Conservation (phyloP, 164 flowering plant genomes). For the Dillenia suffruticosa region DNA sequence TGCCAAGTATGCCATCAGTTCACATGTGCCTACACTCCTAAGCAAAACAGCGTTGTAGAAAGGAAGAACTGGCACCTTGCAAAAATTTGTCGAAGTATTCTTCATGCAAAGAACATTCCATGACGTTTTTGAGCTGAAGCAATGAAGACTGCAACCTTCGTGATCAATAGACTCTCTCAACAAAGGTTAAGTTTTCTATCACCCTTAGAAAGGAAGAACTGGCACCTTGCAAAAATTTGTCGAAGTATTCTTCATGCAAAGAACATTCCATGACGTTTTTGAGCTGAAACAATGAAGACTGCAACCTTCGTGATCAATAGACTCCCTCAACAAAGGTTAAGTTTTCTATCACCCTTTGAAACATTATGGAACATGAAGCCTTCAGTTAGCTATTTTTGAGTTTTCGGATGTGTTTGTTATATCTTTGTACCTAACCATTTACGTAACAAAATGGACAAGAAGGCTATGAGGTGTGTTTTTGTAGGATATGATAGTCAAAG, state of each 20-base stretch:
- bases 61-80: conserved; percentile 8
- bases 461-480: too few species aligned
- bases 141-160: conserved; percentile 8
- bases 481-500: too few species aligned
- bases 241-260: conserved; percentile 17
- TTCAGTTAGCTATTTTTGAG: too few species aligned
- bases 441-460: too few species aligned
- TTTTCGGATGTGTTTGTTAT: neutral
- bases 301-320: conserved; percentile 9
- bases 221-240: conserved; percentile 5
- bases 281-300: conserved; percentile 12
- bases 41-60: conserved; percentile 11
- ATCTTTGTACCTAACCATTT: neutral
- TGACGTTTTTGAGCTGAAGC: conserved; percentile 13
- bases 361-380: neutral
- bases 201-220: conserved; percentile 5
- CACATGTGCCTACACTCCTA: conserved; percentile 14
- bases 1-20: conserved; percentile 2
- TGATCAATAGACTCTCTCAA: conserved; percentile 16
- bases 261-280: conserved; percentile 15
- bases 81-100: conserved; percentile 10
- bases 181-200: conserved; percentile 6
- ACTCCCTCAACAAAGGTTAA: conserved; percentile 14
- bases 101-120: conserved; percentile 19
- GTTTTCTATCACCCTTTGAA: neutral